A percentile compares a stretch with the other conserved stretches of the same genome.
These are phyloP conservation scores for Fusarium praegraminearum DNA, from an alignment of 2,329 filamentous ascomycete species.

Conservation along the genomic window DNA sequence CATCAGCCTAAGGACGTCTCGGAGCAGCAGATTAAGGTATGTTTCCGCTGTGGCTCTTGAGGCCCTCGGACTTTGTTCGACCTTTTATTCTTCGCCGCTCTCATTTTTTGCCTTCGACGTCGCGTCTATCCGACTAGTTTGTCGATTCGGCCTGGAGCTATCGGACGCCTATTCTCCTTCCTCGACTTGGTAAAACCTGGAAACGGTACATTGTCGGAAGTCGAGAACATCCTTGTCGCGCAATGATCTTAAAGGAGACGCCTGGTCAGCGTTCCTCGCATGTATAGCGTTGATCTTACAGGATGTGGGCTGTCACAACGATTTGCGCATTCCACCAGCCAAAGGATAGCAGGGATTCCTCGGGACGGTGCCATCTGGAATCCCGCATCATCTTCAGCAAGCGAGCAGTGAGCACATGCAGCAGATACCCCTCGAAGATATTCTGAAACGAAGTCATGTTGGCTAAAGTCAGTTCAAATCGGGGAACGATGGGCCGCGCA, in stretches of 20 bases:
- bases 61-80: slow-evolving; percentile 78
- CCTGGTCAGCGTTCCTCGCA: slow-evolving; percentile 64
- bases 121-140: slow-evolving; percentile 39
- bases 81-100: slow-evolving; percentile 59
- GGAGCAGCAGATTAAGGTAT: slow-evolving; percentile 99
- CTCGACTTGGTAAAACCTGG: slow-evolving; percentile 46
- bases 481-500: slow-evolving; percentile 6
- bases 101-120: slow-evolving; percentile 52
- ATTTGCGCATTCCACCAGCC: slow-evolving; percentile 38
- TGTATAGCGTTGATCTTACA: slow-evolving; percentile 44
- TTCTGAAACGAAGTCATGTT: slow-evolving; percentile 11
- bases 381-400: slow-evolving; percentile 53
- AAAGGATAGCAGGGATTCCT: slow-evolving; percentile 44
- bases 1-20: slow-evolving; percentile 91
- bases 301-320: slow-evolving; percentile 44
- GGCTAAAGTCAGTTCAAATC: slow-evolving; percentile 7
- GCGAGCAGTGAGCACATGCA: slow-evolving; percentile 65
- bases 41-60: slow-evolving; percentile 85
- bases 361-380: slow-evolving; percentile 46
- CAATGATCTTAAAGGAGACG: slow-evolving; percentile 57
- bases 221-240: slow-evolving; percentile 70
- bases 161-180: slow-evolving; percentile 52
- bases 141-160: slow-evolving; percentile 44
- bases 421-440: slow-evolving; percentile 30
- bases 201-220: slow-evolving; percentile 60